Percentiles rank a stretch among this genome's conserved stretches.
These are phyloP conservation scores for Alternaria triticina DNA, from an alignment of 2,329 filamentous ascomycete species.

Conservation along the genomic window DNA sequence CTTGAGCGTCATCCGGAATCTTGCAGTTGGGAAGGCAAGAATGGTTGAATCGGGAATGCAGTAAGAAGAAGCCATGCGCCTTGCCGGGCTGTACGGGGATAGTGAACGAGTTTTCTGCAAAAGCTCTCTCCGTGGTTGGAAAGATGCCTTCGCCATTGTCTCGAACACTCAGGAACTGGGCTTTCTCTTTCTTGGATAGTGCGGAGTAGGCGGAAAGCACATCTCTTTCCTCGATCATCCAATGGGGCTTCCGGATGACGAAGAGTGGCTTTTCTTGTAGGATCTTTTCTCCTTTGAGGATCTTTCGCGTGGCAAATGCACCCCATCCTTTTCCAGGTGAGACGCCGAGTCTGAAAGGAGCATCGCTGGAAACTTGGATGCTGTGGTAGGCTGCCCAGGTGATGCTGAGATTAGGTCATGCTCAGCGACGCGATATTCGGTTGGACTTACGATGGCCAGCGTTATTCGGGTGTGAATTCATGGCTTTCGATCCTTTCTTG, in stretches of 20 bases:
- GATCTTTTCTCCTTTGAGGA: constrained; percentile 2
- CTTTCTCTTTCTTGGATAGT: neutral
- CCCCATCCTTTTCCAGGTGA: constrained; percentile 14
- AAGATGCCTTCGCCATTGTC: neutral
- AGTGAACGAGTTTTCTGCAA: neutral
- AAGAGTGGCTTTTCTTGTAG: constrained; percentile 12
- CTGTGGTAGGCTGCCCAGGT: constrained; percentile 5
- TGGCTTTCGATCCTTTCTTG: neutral
- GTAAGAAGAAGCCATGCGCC: constrained; percentile 4
- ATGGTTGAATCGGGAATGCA: constrained; percentile 11
- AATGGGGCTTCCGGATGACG: constrained; percentile 8
- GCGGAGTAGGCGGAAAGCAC: neutral
- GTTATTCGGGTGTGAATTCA: neutral
- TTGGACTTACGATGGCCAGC: neutral
- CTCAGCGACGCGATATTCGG: neutral
- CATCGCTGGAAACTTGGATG: constrained; percentile 2
- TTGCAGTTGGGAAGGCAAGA: constrained; percentile 13
- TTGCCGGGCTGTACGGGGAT: neutral
- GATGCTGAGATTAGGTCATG: neutral
- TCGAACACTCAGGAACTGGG: neutral
- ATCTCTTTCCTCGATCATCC: constrained; percentile 6
- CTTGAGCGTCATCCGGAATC: neutral
- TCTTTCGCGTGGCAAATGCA: constrained; percentile 10
- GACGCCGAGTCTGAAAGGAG: constrained; percentile 5
- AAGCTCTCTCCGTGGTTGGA: neutral